A percentile compares a stretch with the other conserved stretches of the same genome.
Conservation (phyloP, 345 rosid species). For the Raphanus sativus region DNA sequence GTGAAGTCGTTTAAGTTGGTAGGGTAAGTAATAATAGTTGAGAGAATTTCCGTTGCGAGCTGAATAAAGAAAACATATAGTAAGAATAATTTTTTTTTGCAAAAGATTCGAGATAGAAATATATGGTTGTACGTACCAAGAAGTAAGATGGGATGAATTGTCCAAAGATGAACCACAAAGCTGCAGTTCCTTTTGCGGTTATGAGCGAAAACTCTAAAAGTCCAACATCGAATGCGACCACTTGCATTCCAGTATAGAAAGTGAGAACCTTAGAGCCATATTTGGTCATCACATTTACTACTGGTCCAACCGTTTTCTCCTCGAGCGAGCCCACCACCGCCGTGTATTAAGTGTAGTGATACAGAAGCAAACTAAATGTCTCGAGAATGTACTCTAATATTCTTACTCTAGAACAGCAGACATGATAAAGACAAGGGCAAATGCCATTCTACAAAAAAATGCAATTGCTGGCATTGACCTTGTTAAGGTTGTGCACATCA, state of each 20-base stretch:
- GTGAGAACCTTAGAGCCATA: conserved; percentile 37
- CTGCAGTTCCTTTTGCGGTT: conserved; percentile 30
- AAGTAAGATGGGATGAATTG: conserved; percentile 34
- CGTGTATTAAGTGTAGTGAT: neutral
- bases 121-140: conserved; percentile 25
- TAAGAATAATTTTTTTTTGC: conserved; percentile 3
- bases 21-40: conserved; percentile 29
- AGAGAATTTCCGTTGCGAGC: conserved; percentile 34
- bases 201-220: conserved; percentile 33
- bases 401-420: conserved; percentile 37
- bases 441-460: conserved; percentile 36
- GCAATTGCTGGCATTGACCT: conserved; percentile 40
- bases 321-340: conserved; percentile 36
- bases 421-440: conserved; percentile 33
- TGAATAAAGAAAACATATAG: conserved; percentile 23
- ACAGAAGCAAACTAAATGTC: conserved; percentile 12
- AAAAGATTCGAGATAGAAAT: neutral
- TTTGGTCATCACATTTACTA: conserved; percentile 24
- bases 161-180: conserved; percentile 42
- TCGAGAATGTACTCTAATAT: neutral
- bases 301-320: conserved; percentile 29
- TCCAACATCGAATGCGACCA: conserved; percentile 33
- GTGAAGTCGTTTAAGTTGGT: conserved; percentile 37
- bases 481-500: conserved; percentile 17
- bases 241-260: conserved; percentile 36